Evolutionary conservation across 805 yeast species (phyloP), one percentile per base, ranked within the genome.

Genomic region (Saccharomycopsis malanga): DNA sequence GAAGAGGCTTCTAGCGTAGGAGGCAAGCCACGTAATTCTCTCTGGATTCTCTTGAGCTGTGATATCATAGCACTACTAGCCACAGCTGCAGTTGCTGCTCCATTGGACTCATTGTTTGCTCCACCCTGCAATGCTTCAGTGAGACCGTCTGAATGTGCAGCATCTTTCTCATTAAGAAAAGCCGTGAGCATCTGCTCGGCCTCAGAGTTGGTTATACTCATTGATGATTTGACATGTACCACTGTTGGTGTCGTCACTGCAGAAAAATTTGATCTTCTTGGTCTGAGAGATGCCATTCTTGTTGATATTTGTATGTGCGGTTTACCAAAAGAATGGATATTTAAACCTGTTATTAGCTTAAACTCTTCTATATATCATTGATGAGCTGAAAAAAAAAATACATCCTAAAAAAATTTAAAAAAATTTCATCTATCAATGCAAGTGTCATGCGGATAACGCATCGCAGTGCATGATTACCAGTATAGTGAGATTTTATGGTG

Each of bases 1-100:
- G 22, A 27, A 20, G 24, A 25, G 3, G 54, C 36, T 25, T 61
- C 64, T 49, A 61, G 47, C 34, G 95, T 49, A 9, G 55, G 94
- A 7, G 94, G 91, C 49, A 86, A 71, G 1, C 95, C 95, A 55
- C 87, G 70, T 54, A 85, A 74, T 53, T 83, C 87, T 64, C 95
- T 74, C 59, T 82, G 91, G 35, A 84, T 68, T 60, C 95, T 73
- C 57, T 71, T 74, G 57, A 86, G 68, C 66, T 85, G 95, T 49
- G 84, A 70, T 52, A 69, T 56, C 17, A 74, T 68, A 23, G 76
- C 70, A 57, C 65, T 58, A 59, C 9, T 69, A 56, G 40, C 59
- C 58, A 39, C 57, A 56, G 35, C 34, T 7, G 36, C 39, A 10
- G 22, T 30, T 34, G 60, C 56, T 17, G 59, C 54, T 42, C 53